These are phyloP conservation scores for Melastoma candidum DNA, from an alignment of 441 rosid species.

Conservation along the genomic window DNA sequence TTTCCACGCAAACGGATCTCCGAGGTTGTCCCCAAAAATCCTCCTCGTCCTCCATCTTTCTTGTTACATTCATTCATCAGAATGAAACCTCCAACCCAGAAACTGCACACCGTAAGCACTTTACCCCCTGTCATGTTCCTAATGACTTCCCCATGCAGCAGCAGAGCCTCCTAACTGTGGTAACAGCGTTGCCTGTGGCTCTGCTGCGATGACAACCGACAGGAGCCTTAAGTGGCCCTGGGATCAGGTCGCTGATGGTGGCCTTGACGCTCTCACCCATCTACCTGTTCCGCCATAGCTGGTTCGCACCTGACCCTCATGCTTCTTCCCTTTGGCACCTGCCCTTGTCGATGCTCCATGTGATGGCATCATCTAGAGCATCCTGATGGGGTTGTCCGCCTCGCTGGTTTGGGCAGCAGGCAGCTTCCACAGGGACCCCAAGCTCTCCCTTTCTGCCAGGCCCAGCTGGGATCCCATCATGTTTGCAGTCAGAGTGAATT, in stretches of 20 bases:
- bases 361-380: constrained; percentile 32
- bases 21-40: too few relatives aligned
- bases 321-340: constrained; percentile 46
- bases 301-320: background rate
- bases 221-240: constrained; percentile 18
- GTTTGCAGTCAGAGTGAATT: constrained; percentile 28
- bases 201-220: too few relatives aligned
- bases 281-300: constrained; percentile 38
- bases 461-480: constrained; percentile 53
- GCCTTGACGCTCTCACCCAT: constrained; percentile 39
- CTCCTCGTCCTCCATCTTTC: too few relatives aligned
- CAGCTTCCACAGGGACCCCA: constrained; percentile 58
- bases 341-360: constrained; percentile 50
- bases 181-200: too few relatives aligned
- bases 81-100: too few relatives aligned
- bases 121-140: too few relatives aligned
- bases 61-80: too few relatives aligned
- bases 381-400: constrained; percentile 68
- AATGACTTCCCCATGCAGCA: too few relatives aligned
- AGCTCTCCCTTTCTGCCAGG: constrained; percentile 43
- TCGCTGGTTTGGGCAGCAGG: constrained; percentile 93
- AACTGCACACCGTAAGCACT: too few relatives aligned
- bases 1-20: too few relatives aligned
- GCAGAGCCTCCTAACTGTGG: too few relatives aligned
- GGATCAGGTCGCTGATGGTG: constrained; percentile 44